These are phyloP conservation scores for Magnolia changhungtana DNA, from an alignment of 164 flowering plant genomes.

Conservation along the genomic window DNA sequence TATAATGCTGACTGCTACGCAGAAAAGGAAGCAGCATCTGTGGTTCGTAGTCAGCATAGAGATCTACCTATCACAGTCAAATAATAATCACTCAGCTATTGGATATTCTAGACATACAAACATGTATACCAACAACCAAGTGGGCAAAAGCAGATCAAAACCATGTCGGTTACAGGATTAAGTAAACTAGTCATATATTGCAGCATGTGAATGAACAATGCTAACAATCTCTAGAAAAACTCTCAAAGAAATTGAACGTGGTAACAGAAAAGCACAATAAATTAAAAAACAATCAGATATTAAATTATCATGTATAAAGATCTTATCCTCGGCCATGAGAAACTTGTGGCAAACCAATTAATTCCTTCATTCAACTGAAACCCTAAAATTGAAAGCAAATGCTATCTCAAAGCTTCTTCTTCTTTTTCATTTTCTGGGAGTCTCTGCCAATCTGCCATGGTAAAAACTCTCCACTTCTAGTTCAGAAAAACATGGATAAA, in stretches of 20 bases:
- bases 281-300: neutral
- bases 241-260: neutral
- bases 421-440: no score
- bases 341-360: neutral
- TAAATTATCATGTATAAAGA: no score
- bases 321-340: neutral
- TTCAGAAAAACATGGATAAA: no score
- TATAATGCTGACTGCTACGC: conserved; percentile 94
- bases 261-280: neutral
- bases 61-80: conserved; percentile 67
- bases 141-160: neutral
- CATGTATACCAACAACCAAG: neutral
- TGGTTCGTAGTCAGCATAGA: conserved; percentile 87
- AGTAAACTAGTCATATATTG: neutral
- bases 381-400: neutral
- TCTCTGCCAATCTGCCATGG: no score
- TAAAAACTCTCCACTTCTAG: no score
- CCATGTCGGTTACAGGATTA: neutral
- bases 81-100: neutral
- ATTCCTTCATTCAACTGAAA: neutral
- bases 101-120: neutral
- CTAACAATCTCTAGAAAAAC: neutral
- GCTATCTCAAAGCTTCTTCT: neutral
- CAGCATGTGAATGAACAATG: neutral
- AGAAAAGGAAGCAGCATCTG: conserved; percentile 92